These are phyloP conservation scores for Gracilariopsis chorda DNA, from an alignment of 23 red algal species.

Conservation along the genomic window DNA sequence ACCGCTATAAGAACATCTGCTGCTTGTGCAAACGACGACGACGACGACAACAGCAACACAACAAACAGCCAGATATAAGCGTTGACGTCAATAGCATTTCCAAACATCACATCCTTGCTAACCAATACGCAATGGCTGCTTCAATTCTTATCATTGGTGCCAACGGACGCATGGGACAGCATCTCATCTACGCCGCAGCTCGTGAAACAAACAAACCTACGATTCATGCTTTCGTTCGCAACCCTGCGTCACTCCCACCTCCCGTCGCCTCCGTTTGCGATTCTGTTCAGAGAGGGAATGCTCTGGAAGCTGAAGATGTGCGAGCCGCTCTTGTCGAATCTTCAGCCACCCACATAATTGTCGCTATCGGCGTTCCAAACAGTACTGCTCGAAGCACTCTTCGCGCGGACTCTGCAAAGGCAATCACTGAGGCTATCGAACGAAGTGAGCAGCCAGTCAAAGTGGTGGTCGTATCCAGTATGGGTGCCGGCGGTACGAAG, in stretches of 20 bases:
- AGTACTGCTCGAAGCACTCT: not conserved
- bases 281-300: conserved; percentile 15
- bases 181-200: not conserved
- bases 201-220: not conserved
- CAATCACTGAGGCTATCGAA: not conserved
- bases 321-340: not conserved
- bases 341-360: not conserved
- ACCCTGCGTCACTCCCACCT: not conserved
- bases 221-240: conserved; percentile 37
- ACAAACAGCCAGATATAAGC: too few species aligned
- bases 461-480: conserved; percentile 31
- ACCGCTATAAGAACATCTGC: too few species aligned
- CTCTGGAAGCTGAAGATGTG: not conserved
- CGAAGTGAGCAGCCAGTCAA: not conserved
- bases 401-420: not conserved
- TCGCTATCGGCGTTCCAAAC: conserved; percentile 32
- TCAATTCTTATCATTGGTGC: conserved; percentile 49
- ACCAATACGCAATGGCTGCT: too few species aligned
- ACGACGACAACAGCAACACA: too few species aligned
- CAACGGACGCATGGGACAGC: conserved; percentile 17
- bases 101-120: too few species aligned
- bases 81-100: too few species aligned
- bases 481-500: not conserved
- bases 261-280: not conserved
- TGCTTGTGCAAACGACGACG: too few species aligned